These are phyloP conservation scores for Solanum pinnatisectum DNA, from an alignment of 257 asterid genomes.

Conservation along the genomic window DNA sequence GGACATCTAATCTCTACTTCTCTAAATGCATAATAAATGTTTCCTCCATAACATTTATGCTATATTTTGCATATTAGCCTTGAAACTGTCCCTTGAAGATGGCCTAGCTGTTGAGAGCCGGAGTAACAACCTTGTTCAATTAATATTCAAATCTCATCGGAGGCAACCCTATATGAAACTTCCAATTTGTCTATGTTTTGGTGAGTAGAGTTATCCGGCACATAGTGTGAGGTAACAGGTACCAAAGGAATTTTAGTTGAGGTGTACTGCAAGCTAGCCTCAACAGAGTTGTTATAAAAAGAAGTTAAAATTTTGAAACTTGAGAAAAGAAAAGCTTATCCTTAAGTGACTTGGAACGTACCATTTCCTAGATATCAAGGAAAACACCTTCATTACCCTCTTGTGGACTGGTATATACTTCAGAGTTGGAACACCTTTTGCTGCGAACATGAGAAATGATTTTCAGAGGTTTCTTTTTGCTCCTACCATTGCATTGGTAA, in stretches of 20 bases:
- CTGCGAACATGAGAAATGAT: no score
- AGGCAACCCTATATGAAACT: not conserved
- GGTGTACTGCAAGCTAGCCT: not conserved
- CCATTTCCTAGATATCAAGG: not conserved
- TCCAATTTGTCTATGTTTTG: not conserved
- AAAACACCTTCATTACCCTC: not conserved
- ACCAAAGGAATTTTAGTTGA: not conserved
- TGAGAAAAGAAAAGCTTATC: not conserved
- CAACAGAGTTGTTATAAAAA: not conserved
- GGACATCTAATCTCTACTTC: no score
- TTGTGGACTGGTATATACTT: not conserved
- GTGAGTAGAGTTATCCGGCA: not conserved
- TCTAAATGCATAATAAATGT: not conserved
- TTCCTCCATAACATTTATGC: not conserved
- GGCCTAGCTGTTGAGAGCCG: not conserved
- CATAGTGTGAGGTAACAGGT: not conserved
- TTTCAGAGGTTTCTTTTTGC: no score
- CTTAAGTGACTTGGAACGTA: not conserved
- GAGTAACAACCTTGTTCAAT: not conserved
- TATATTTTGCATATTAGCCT: not conserved
- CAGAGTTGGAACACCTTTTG: not conserved
- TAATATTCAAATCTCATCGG: not conserved
- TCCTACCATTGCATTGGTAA: no score
- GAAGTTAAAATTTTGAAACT: not conserved
- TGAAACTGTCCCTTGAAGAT: not conserved